phyloP scores from a whole-genome alignment of 2,329 filamentous ascomycete species.

The Cercospora nicotianae region DNA sequence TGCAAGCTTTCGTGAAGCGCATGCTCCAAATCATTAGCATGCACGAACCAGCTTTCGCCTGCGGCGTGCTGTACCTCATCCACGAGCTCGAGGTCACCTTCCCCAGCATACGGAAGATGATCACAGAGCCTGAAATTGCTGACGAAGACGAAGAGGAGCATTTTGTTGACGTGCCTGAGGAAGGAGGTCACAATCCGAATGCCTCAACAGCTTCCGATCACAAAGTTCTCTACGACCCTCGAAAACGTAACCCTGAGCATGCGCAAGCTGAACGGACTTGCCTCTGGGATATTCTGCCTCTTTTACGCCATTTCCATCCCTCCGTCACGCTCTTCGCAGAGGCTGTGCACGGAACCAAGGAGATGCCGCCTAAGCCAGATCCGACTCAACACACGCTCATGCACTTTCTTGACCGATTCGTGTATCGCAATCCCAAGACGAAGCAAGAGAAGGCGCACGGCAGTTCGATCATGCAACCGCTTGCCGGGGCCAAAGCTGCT shows the following conservation, averaged over 20 bases:
- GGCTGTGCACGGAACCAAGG: slow-evolving; percentile 66
- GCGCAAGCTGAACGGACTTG: slow-evolving; percentile 92
- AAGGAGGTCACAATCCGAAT: slow-evolving; percentile 45
- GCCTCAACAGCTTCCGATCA: slow-evolving; percentile 20
- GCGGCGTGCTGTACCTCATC: slow-evolving; percentile 87
- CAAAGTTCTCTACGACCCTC: slow-evolving; percentile 68
- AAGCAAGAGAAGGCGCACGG: slow-evolving; percentile 64
- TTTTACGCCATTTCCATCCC: slow-evolving; percentile 83
- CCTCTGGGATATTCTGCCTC: slow-evolving; percentile 87
- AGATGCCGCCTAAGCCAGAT: slow-evolving; percentile 83
- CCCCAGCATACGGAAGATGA: slow-evolving; percentile 73
- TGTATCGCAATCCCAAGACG: slow-evolving; percentile 90
- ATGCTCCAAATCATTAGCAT: slow-evolving; percentile 83
- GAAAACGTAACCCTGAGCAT: slow-evolving; percentile 88
- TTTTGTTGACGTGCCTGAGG: slow-evolving; percentile 65
- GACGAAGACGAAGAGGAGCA: slow-evolving; percentile 71
- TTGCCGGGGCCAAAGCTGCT: slow-evolving; percentile 62
- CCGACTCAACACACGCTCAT: slow-evolving; percentile 86
- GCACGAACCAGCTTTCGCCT: slow-evolving; percentile 90
- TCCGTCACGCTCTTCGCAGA: slow-evolving; percentile 83
- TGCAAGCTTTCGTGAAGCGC: slow-evolving; percentile 94
- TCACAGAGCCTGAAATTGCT: slow-evolving; percentile 76
- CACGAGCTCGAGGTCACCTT: slow-evolving; percentile 77
- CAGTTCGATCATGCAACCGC: slow-evolving; percentile 93
- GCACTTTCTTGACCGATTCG: slow-evolving; percentile 95